Percentiles rank a stretch among this genome's conserved stretches.
Conservation (phyloP, 495 filamentous ascomycete species). For the Penicillium longicatenatum region DNA sequence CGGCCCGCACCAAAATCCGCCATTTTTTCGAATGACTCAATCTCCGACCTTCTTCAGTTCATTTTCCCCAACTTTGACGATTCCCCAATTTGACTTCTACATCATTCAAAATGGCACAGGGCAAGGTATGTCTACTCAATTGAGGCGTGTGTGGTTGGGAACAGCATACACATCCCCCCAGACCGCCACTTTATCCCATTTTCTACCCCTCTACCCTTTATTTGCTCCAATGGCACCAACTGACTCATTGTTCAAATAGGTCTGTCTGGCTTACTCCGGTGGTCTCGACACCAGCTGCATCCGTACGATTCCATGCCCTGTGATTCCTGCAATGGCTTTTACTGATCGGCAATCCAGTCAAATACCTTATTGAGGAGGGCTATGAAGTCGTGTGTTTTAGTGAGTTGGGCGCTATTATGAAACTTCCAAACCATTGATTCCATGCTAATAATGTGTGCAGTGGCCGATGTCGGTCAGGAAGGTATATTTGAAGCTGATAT, state of each 20-base stretch:
- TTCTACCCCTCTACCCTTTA: slow-evolving; percentile 14
- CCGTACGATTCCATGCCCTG: slow-evolving; percentile 33
- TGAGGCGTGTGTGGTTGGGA: neutral
- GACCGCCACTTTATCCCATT: slow-evolving; percentile 25
- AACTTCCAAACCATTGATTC: slow-evolving; percentile 14
- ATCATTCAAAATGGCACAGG: slow-evolving; percentile 30
- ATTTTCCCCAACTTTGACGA: slow-evolving; percentile 11
- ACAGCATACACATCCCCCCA: slow-evolving; percentile 5
- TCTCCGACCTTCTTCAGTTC: slow-evolving; percentile 20
- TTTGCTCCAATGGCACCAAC: slow-evolving; percentile 8
- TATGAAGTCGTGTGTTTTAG: slow-evolving; percentile 70
- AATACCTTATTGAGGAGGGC: slow-evolving; percentile 68
- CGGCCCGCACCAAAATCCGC: slow-evolving; percentile 30
- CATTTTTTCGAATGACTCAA: slow-evolving; percentile 40
- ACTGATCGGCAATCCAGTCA: slow-evolving; percentile 37
- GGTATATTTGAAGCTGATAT: slow-evolving; percentile 27
- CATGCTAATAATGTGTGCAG: slow-evolving; percentile 35
- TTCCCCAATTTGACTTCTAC: slow-evolving; percentile 7
- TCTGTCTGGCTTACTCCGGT: slow-evolving; percentile 44
- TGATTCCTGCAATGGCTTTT: slow-evolving; percentile 11
- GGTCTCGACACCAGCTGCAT: slow-evolving; percentile 71
- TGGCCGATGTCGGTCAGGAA: slow-evolving; percentile 67
- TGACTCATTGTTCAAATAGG: slow-evolving; percentile 29
- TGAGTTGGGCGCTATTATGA: slow-evolving; percentile 28
- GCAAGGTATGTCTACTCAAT: slow-evolving; percentile 27